Evolutionary conservation across 495 filamentous ascomycete species (phyloP), one percentile per base, ranked within the genome.

Genomic region (Jackrogersella multiformis): DNA sequence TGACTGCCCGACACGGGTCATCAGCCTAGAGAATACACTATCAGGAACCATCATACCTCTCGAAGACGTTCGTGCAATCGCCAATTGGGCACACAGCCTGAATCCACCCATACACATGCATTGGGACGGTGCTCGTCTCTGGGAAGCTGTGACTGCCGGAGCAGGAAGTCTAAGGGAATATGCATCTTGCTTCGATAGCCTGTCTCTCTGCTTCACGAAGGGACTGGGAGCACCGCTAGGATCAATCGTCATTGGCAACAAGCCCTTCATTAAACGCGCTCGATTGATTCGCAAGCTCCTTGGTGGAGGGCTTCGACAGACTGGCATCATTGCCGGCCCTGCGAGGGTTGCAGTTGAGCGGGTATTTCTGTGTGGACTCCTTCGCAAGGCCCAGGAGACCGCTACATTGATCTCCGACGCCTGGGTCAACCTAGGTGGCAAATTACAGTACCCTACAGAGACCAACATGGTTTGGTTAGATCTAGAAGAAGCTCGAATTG

Each of bases 381-480:
- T 83, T 49, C 87, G 87, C 28, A 78, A 88, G 44, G 87, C 85
- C 0, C 92, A 92, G 1, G 81, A 86, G 69, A 36, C 71, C 70
- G 92, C 93, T 1, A 88, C 86, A 76, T 77, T 78, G 39, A 78
- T 96, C 21, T 89, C 84, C 18, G 76, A 80, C 23, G 76, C 85
- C 59, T 93, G 91, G 91, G 84, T 77, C 2, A 76, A 73, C 5
- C 75, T 88, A 12, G 90, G 89, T 1, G 88, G 90, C 10, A 82
- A 85, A 77, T 73, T 87, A 24, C 46, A 73, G 36, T 76, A 87
- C 28, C 87, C 87, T 6, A 88, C 89, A 2, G 89, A 97, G 69
- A 97, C 94, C 38, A 97, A 98, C 76, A 97, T 97, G 90, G 87
- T 96, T 13, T 98, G 93, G 94, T 66, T 97, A 58, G 90, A 96